A percentile compares a stretch with the other conserved stretches of the same genome.
These are phyloP conservation scores for Termitomyces sp. DNA, from an alignment of 768 basidiomycete species.

Conservation along the genomic window DNA sequence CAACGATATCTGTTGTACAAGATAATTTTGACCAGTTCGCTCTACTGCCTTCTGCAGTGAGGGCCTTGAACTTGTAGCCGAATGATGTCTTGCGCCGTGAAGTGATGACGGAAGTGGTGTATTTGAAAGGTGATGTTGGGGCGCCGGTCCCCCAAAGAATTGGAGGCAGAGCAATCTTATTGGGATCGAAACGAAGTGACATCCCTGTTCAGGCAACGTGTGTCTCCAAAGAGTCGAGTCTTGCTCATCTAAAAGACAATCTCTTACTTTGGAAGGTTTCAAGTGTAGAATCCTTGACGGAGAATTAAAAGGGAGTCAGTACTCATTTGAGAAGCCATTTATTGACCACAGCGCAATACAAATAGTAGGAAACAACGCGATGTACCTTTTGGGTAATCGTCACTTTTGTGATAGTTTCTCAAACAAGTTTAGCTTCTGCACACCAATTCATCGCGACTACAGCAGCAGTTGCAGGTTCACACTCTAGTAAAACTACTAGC, in stretches of 20 bases:
- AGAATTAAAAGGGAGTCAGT: neutral
- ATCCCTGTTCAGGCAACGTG: neutral
- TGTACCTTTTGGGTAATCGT: neutral
- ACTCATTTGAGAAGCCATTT: neutral
- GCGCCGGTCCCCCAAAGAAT: conserved; percentile 14
- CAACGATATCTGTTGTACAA: neutral
- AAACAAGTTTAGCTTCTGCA: no score
- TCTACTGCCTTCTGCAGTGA: conserved; percentile 13
- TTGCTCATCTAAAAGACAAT: neutral
- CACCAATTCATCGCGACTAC: no score
- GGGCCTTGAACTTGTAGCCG: neutral
- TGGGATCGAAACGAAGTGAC: conserved; percentile 15
- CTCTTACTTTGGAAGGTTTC: neutral
- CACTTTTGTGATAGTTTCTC: no score
- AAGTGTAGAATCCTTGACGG: neutral
- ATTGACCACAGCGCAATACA: neutral
- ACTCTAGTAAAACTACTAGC: no score
- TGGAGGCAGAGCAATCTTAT: conserved; percentile 13
- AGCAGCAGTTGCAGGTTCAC: no score
- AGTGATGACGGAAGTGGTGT: conserved; percentile 2
- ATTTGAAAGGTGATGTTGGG: conserved; percentile 3
- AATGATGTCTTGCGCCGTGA: conserved; percentile 8
- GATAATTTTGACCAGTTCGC: conserved; percentile 12
- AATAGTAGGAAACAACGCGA: neutral
- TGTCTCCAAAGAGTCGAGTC: neutral